phyloP scores from a whole-genome alignment of 2,329 filamentous ascomycete genomes.

The Dendrostoma leiphaemia region DNA sequence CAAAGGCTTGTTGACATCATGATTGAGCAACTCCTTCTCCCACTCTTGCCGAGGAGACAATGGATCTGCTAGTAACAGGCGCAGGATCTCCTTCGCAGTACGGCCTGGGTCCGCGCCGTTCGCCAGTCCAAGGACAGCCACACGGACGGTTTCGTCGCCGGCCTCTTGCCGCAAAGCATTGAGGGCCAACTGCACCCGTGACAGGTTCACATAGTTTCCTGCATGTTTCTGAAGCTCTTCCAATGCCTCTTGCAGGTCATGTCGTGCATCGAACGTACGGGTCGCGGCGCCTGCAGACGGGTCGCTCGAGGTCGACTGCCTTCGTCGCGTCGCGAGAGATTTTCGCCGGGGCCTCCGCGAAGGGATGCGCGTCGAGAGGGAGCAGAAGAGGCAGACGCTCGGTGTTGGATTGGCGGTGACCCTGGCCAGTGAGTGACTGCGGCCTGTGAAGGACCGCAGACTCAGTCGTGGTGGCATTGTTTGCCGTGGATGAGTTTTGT shows the following conservation, averaged over 20 bases:
- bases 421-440: slow-evolving; percentile 15
- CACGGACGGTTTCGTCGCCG: slow-evolving; percentile 56
- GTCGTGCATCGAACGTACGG: slow-evolving; percentile 32
- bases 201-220: slow-evolving; percentile 63
- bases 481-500: slow-evolving; percentile 1
- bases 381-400: slow-evolving; percentile 32
- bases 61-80: slow-evolving; percentile 69
- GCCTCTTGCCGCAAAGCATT: slow-evolving; percentile 58
- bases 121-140: slow-evolving; percentile 54
- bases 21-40: slow-evolving; percentile 60
- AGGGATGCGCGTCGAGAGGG: slow-evolving; percentile 20
- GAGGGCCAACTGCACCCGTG: slow-evolving; percentile 69
- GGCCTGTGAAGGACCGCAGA: slow-evolving; percentile 24
- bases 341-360: slow-evolving; percentile 14
- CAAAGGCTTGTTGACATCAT: slow-evolving; percentile 54
- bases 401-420: slow-evolving; percentile 5
- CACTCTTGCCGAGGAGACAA: slow-evolving; percentile 60
- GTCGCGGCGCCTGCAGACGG: neutral
- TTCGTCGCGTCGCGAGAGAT: slow-evolving; percentile 19
- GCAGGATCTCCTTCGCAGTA: slow-evolving; percentile 64
- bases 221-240: slow-evolving; percentile 59
- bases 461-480: slow-evolving; percentile 31
- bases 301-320: slow-evolving; percentile 23
- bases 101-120: slow-evolving; percentile 36
- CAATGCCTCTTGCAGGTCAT: slow-evolving; percentile 59